Evolutionary conservation across 495 filamentous ascomycete genomes (phyloP).

Genomic region (Aspergillus diversus): DNA sequence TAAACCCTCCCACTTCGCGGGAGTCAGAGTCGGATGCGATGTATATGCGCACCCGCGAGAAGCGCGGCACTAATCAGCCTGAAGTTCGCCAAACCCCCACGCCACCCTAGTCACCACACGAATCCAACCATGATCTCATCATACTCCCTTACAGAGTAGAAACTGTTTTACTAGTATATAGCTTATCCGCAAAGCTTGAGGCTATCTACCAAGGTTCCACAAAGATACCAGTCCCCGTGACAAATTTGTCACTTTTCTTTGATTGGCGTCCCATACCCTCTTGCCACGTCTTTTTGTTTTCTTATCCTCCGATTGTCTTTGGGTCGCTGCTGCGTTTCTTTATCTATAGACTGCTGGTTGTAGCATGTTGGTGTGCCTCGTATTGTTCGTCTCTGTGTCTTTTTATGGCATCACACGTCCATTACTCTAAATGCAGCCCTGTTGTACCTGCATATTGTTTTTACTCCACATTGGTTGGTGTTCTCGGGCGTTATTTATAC

Average conservation of each 20-base stretch:
- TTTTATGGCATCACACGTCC: constrained; percentile 3
- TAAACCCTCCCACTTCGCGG: constrained; percentile 21
- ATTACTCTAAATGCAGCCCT: constrained; percentile 1
- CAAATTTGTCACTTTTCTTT: constrained; percentile 11
- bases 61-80: constrained; percentile 29
- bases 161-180: neutral
- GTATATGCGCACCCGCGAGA: constrained; percentile 46
- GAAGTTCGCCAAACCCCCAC: constrained; percentile 47
- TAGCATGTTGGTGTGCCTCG: constrained; percentile 22
- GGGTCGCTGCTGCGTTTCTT: neutral
- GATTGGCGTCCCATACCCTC: constrained; percentile 28
- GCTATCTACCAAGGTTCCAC: neutral
- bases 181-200: neutral
- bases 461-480: constrained; percentile 13
- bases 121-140: neutral
- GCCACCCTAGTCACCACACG: constrained; percentile 35
- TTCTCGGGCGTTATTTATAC: constrained; percentile 10
- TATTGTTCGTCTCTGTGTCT: neutral
- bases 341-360: constrained; percentile 25
- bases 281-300: constrained; percentile 16
- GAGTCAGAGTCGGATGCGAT: constrained; percentile 39
- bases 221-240: constrained; percentile 21
- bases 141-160: neutral
- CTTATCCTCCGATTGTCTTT: constrained; percentile 8
- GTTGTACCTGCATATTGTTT: constrained; percentile 10